Evolutionary conservation across 495 filamentous ascomycete genomes (phyloP).

Genomic region (Penicillium crystallinum): DNA sequence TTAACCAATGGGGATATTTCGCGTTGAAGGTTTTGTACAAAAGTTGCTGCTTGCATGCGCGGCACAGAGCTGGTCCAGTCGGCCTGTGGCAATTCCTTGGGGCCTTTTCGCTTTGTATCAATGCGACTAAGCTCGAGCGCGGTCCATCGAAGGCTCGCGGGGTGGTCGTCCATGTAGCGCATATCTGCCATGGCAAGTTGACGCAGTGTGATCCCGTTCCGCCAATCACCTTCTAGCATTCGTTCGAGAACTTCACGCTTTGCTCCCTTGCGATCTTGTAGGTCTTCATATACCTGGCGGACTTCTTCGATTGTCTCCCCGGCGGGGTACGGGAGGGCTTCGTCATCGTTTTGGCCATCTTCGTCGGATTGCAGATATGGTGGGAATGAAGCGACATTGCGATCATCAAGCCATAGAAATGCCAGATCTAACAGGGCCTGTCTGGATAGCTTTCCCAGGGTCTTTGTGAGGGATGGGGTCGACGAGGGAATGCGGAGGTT

Average conservation of each 20-base stretch:
- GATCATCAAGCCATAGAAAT: slow-evolving; percentile 66
- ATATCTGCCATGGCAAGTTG: slow-evolving; percentile 78
- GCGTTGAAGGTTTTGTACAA: slow-evolving; percentile 64
- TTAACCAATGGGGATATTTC: slow-evolving; percentile 70
- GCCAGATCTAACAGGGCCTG: slow-evolving; percentile 63
- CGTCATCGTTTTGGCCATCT: slow-evolving; percentile 29
- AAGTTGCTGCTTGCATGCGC: slow-evolving; percentile 69
- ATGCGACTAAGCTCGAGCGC: slow-evolving; percentile 55
- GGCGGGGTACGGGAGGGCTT: slow-evolving; percentile 54
- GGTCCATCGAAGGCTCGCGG: slow-evolving; percentile 66
- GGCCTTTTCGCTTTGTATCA: slow-evolving; percentile 8
- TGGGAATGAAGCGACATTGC: slow-evolving; percentile 50
- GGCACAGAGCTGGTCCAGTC: slow-evolving; percentile 51
- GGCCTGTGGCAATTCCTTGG: slow-evolving; percentile 11
- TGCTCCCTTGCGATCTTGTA: slow-evolving; percentile 55
- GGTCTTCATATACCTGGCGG: slow-evolving; percentile 54
- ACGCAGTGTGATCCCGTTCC: slow-evolving; percentile 67
- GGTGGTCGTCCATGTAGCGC: slow-evolving; percentile 73
- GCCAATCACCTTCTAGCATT: slow-evolving; percentile 78
- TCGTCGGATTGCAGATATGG: slow-evolving; percentile 34
- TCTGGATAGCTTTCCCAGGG: slow-evolving; percentile 64
- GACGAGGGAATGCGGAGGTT: slow-evolving; percentile 57
- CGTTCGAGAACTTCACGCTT: slow-evolving; percentile 72
- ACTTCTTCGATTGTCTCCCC: slow-evolving; percentile 57
- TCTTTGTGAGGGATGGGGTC: slow-evolving; percentile 57